These are phyloP conservation scores for Neonectria magnoliae DNA, from an alignment of 2,329 filamentous ascomycete genomes.

Conservation along the genomic window DNA sequence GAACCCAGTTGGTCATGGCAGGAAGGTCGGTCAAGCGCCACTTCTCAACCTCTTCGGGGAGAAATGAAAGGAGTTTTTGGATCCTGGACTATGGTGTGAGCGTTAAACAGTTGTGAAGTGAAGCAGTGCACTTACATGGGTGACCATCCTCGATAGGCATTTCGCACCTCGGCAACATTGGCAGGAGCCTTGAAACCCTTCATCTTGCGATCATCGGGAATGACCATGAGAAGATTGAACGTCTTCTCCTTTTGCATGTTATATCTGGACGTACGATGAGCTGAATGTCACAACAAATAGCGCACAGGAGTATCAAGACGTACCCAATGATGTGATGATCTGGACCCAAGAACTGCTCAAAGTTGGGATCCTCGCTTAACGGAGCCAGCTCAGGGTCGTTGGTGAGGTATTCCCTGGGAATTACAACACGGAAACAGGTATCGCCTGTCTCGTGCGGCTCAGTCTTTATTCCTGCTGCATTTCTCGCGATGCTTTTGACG, in stretches of 20 bases:
- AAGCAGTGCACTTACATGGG: conserved; percentile 2
- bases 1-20: conserved; percentile 15
- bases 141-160: conserved; percentile 16
- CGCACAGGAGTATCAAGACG: neutral
- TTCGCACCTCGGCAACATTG: conserved; percentile 14
- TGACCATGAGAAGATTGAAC: conserved; percentile 17
- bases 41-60: conserved; percentile 15
- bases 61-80: conserved; percentile 11
- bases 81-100: neutral
- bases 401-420: conserved; percentile 10
- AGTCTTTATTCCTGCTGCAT: conserved; percentile 3
- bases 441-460: conserved; percentile 25
- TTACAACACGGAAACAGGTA: conserved; percentile 16
- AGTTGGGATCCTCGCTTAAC: conserved; percentile 12
- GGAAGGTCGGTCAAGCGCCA: conserved; percentile 19
- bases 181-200: conserved; percentile 17
- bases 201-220: conserved; percentile 18
- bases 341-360: conserved; percentile 17
- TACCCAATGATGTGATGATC: conserved; percentile 26
- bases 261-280: neutral
- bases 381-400: conserved; percentile 16
- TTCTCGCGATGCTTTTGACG: conserved; percentile 20
- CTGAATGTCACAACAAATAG: neutral
- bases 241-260: conserved; percentile 23
- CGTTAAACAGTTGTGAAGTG: neutral